These are phyloP conservation scores for Teratosphaeria gauchensis DNA, from an alignment of 2,329 filamentous ascomycete species.

Conservation along the genomic window DNA sequence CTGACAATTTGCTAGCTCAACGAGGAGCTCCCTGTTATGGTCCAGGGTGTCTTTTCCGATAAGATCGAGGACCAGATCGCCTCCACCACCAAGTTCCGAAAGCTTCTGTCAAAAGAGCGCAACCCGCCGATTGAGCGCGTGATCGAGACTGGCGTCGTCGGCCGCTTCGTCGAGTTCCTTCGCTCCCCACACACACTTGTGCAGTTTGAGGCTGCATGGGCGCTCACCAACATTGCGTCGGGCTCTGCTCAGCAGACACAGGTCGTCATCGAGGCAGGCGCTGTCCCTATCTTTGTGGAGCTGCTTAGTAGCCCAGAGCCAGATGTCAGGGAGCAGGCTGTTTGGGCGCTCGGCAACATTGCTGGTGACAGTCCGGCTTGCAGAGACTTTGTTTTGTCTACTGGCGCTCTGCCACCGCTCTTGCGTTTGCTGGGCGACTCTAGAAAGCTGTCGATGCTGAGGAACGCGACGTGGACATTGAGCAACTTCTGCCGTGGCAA, in stretches of 20 bases:
- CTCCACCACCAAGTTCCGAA: constrained; percentile 96
- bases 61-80: constrained; percentile 97
- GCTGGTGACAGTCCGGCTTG: constrained; percentile 96
- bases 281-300: constrained; percentile 97
- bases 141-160: constrained; percentile 96
- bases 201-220: constrained; percentile 98
- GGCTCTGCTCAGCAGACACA: constrained; percentile 96
- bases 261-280: constrained; percentile 95
- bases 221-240: constrained; percentile 96
- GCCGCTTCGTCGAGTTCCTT: constrained; percentile 95
- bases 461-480: constrained; percentile 96
- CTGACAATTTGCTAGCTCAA: constrained; percentile 57
- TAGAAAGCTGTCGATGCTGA: constrained; percentile 97
- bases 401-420: constrained; percentile 82
- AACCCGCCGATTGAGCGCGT: constrained; percentile 99
- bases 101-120: constrained; percentile 94
- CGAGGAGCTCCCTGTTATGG: constrained; percentile 97
- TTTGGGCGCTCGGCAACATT: constrained; percentile 98
- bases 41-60: constrained; percentile 93
- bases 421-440: constrained; percentile 87
- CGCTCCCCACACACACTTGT: constrained; percentile 95
- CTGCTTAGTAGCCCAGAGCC: constrained; percentile 90
- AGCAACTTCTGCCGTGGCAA: constrained; percentile 99
- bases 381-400: constrained; percentile 89
- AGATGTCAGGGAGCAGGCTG: constrained; percentile 94